These are phyloP conservation scores for Aspergillus tamarii DNA, from an alignment of 2,329 filamentous ascomycete species.

Conservation along the genomic window DNA sequence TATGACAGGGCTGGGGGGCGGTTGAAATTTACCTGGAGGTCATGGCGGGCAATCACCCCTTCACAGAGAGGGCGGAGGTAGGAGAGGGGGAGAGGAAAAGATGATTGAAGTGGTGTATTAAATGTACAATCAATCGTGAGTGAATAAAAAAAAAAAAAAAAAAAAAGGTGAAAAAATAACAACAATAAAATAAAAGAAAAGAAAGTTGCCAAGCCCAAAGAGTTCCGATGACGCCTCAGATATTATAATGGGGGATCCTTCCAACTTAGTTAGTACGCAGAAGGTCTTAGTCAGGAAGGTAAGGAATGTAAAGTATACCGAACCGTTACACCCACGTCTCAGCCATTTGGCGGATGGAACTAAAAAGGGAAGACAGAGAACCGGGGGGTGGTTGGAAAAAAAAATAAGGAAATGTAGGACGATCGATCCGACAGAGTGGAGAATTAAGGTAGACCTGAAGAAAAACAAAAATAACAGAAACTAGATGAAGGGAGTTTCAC, in stretches of 20 bases:
- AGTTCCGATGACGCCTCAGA: conserved; percentile 1
- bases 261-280: background rate
- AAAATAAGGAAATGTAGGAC: conserved; percentile 4
- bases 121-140: background rate
- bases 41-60: conserved; percentile 38
- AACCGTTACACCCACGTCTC: conserved; percentile 24
- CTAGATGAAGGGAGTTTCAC: conserved; percentile 3
- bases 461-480: conserved; percentile 15
- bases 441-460: conserved; percentile 18
- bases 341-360: conserved; percentile 22
- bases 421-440: conserved; percentile 19
- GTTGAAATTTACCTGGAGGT: conserved; percentile 44
- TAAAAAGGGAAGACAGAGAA: conserved; percentile 2
- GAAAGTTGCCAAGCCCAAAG: conserved; percentile 3
- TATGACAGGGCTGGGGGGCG: conserved; percentile 25
- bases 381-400: conserved; percentile 8
- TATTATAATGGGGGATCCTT: background rate
- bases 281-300: conserved; percentile 9
- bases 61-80: conserved; percentile 27
- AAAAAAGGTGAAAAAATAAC: background rate
- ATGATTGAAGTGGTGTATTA: conserved; percentile 1
- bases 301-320: conserved; percentile 24
- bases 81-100: background rate
- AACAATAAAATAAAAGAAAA: background rate
- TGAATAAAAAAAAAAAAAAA: background rate